Base-by-base conservation (phyloP, 805 yeast genomes). In the Candida verbasci region DNA sequence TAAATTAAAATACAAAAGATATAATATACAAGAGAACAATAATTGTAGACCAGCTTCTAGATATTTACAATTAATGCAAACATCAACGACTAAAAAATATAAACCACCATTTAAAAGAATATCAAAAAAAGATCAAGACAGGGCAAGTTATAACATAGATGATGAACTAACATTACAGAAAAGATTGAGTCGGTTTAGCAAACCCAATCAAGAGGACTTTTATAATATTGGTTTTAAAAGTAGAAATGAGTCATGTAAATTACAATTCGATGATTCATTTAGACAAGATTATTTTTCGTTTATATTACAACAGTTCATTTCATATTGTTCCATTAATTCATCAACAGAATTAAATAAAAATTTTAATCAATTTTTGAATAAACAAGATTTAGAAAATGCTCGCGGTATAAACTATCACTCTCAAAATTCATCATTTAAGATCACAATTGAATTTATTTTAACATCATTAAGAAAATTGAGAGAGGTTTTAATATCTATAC, bases 191-290 rank as follows among this genome's bases (percentile, higher is more conserved):
- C 16, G 44, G 24, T 40, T 43, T 35, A 27, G 26, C 14, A 34
- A 30, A 15, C 34, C 34, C 12, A 35, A 12, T 15, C 12, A 15
- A 9, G 26, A 41, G 2, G 21, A 20, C 6, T 30, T 27, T 24
- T 43, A 44, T 12, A 68, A 60, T 6, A 76, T 67, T 42, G 84
- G 86, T 0, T 58, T 76, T 34, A 54, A 79, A 6, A 80, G 86
- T 43, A 58, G 86, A 39, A 85, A 86, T 1, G 80, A 73, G 29
- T 79, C 72, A 38, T 51, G 50, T 35, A 50, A 72, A 26, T 59
- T 81, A 28, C 78, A 71, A 46, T 48, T 55, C 3, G 70, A 72
- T 46, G 61, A 60, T 3, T 34, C 38, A 4, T 73, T 69, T 8
- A 58, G 85, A 45, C 49, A 45, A 5, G 53, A 52, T 20, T 67